These are phyloP conservation scores for Marasmius oreades DNA, from an alignment of 1,284 basidiomycete genomes.

Conservation along the genomic window DNA sequence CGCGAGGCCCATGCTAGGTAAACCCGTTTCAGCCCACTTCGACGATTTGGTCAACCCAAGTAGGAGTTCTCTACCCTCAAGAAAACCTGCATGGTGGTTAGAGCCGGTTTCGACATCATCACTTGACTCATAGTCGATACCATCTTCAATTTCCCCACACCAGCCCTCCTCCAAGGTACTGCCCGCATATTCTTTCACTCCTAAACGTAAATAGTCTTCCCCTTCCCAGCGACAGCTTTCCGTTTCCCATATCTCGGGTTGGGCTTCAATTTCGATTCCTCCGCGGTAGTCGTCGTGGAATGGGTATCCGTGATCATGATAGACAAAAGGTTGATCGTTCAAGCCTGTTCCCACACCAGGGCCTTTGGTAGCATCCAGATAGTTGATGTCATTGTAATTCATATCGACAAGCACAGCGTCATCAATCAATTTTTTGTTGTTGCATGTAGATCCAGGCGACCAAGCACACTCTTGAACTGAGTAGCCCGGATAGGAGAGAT, in stretches of 20 bases:
- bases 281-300: too few species aligned
- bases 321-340: too few species aligned
- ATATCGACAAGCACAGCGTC: background rate
- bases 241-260: too few species aligned
- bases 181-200: too few species aligned
- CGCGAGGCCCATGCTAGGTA: background rate
- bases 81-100: conserved; percentile 22
- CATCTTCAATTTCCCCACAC: background rate
- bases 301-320: too few species aligned
- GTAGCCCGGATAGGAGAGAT: background rate
- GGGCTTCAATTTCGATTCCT: too few species aligned
- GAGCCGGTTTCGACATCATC: conserved; percentile 6
- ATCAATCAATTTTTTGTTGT: background rate
- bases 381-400: background rate
- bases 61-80: conserved; percentile 44
- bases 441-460: background rate
- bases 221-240: too few species aligned
- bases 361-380: too few species aligned
- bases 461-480: background rate
- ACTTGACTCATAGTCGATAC: conserved; percentile 9
- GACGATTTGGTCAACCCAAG: conserved; percentile 20
- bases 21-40: background rate
- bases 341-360: too few species aligned
- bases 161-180: background rate
- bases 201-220: background rate